Base-by-base conservation (phyloP, 2,329 filamentous ascomycete species). In the Aureobasidium sp. region DNA sequence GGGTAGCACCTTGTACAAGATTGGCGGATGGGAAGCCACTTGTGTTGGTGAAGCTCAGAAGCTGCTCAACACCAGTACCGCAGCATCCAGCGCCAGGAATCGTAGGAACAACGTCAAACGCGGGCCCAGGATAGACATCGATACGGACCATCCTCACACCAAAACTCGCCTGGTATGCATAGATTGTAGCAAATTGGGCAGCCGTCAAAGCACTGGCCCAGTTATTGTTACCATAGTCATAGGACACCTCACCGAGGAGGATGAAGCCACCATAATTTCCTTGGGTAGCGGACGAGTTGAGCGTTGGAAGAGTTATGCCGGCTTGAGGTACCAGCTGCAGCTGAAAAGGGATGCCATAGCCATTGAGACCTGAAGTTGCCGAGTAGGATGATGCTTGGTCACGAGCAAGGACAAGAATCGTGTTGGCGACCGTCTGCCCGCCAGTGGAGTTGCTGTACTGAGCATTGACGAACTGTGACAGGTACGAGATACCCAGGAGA, bases 181-280 rank as follows among this genome's bases (percentile, higher is more conserved):
- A 84, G 2, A 87, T 70, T 52, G 77, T 68, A 34, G 79, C 75
- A 82, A 80, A 84, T 74, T 87, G 84, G 45, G 76, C 77, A 6
- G 76, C 68, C 11, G 82, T 85, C 63, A 87, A 70, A 37, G 82
- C 82, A 67, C 80, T 84, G 61, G 75, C 72, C 73, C 76, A 85
- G 29, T 72, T 73, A 17, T 68, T 66, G 15, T 68, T 66, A 5
- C 77, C 75, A 67, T 82, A 83, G 63, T 83, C 76, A 68, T 85
- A 85, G 56, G 78, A 78, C 36, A 85, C 79, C 67, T 82, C 80
- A 64, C 77, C 75, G 22, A 82, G 70, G 59, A 83, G 72, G 22
- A 87, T 76, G 67, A 87, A 84, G 53, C 81, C 83, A 25, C 82
- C 84, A 67, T 81, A 86, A 69, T 84, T 85, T 64, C 84, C 84